These are phyloP conservation scores for Recurvomyces mirabilis DNA, from an alignment of 495 filamentous ascomycete genomes.

Conservation along the genomic window DNA sequence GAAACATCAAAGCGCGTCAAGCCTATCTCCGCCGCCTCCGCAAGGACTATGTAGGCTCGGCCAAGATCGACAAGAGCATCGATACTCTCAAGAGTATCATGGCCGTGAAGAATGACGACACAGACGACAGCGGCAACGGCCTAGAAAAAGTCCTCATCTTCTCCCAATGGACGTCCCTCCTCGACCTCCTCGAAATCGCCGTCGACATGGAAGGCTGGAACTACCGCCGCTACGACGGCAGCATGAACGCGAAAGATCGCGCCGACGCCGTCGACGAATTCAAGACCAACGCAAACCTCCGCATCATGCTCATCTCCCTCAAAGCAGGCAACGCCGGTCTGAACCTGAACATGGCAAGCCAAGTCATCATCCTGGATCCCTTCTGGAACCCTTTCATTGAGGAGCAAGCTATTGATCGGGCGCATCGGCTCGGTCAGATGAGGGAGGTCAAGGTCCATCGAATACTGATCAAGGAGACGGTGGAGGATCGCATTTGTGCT, in stretches of 20 bases:
- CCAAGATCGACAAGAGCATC: conserved; percentile 67
- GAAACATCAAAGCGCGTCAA: conserved; percentile 50
- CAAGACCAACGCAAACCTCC: conserved; percentile 46
- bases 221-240: conserved; percentile 77
- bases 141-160: conserved; percentile 88
- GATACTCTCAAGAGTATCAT: conserved; percentile 52
- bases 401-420: conserved; percentile 87
- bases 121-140: background rate
- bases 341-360: conserved; percentile 75
- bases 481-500: conserved; percentile 79
- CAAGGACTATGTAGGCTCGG: conserved; percentile 58
- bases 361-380: conserved; percentile 85
- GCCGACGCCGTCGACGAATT: conserved; percentile 65
- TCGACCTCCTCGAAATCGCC: conserved; percentile 89
- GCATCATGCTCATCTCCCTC: conserved; percentile 77
- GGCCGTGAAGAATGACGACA: conserved; percentile 29
- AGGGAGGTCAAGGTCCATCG: conserved; percentile 68
- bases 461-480: conserved; percentile 62
- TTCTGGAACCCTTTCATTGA: conserved; percentile 95
- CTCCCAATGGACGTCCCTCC: conserved; percentile 79
- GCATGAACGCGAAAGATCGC: conserved; percentile 59
- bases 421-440: conserved; percentile 80
- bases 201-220: conserved; percentile 49
- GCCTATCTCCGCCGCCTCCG: conserved; percentile 55
- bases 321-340: conserved; percentile 87